phyloP scores from a whole-genome alignment of 2,329 filamentous ascomycete species.

The Cordyceps cateniannulata region DNA sequence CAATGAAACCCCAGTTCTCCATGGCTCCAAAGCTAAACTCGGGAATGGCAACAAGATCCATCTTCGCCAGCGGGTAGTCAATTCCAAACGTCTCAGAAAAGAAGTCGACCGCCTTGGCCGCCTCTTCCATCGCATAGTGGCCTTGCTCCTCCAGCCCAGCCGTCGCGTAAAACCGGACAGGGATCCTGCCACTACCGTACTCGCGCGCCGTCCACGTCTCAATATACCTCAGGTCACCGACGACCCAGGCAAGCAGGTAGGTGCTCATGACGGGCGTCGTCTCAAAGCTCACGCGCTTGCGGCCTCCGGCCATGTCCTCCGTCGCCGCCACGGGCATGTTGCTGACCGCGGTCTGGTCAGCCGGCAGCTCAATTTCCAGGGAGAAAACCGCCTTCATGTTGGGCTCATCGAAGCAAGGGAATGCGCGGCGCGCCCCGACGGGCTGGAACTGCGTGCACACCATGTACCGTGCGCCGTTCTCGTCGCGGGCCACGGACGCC shows the following conservation, averaged over 20 bases:
- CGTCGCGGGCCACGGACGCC: conserved; percentile 67
- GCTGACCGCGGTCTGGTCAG: conserved; percentile 83
- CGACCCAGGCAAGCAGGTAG: conserved; percentile 88
- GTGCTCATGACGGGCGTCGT: conserved; percentile 92
- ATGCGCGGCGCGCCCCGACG: conserved; percentile 84
- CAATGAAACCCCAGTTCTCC: conserved; percentile 98
- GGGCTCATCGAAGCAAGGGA: conserved; percentile 96
- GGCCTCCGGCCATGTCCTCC: conserved; percentile 62
- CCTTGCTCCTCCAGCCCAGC: conserved; percentile 86
- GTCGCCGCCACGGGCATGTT: conserved; percentile 93
- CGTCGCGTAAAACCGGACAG: conserved; percentile 89
- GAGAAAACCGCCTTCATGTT: conserved; percentile 89
- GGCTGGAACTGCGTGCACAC: conserved; percentile 97
- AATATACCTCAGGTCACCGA: conserved; percentile 89
- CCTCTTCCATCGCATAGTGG: conserved; percentile 81
- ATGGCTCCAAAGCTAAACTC: conserved; percentile 94
- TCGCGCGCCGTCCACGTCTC: conserved; percentile 86
- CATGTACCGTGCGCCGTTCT: conserved; percentile 72
- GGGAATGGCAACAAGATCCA: conserved; percentile 78
- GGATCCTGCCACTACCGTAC: conserved; percentile 84
- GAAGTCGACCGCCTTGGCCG: conserved; percentile 81
- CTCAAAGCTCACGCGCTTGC: conserved; percentile 86
- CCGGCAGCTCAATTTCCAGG: conserved; percentile 83
- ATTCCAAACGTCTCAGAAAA: conserved; percentile 92
- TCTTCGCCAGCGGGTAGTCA: conserved; percentile 49